Conservation (phyloP, 768 basidiomycete species). For the Pisolithus microcarpus region DNA sequence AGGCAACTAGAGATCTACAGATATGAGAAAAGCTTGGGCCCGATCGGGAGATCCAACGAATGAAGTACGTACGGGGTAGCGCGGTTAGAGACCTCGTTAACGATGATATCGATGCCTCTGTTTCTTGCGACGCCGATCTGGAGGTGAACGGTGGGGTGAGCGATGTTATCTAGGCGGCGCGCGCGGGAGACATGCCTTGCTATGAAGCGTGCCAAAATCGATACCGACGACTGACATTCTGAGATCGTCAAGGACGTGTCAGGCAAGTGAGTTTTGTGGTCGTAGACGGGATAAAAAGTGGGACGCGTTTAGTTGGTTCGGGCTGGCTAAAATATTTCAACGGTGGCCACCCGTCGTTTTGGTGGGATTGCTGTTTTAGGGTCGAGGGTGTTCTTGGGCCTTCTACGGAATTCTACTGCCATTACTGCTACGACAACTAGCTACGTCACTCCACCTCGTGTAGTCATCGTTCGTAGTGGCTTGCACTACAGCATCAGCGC, state of each 20-base stretch:
- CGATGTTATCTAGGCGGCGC: constrained; percentile 3
- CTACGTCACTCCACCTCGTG: background rate
- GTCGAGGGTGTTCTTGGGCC: constrained; percentile 14
- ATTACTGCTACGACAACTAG: background rate
- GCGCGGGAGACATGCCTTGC: constrained; percentile 51
- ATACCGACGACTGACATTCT: constrained; percentile 92
- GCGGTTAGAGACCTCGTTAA: constrained; percentile 96
- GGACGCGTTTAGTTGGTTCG: constrained; percentile 6
- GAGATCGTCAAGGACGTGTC: background rate
- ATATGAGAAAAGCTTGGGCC: background rate
- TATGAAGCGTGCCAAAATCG: constrained; percentile 86
- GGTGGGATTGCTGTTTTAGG: constrained; percentile 16
- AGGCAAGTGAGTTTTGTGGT: background rate
- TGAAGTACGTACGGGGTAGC: constrained; percentile 73
- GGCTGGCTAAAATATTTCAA: constrained; percentile 5
- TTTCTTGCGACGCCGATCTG: constrained; percentile 94
- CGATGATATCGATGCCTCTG: constrained; percentile 97
- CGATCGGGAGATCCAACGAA: background rate
- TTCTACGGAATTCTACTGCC: constrained; percentile 22
- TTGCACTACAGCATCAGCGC: background rate
- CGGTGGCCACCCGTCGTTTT: constrained; percentile 9
- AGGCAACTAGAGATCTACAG: constrained; percentile 87
- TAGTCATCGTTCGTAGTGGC: background rate
- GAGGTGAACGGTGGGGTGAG: constrained; percentile 3
- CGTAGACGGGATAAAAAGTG: background rate